Evolutionary conservation across 169 alveolate species (phyloP), one percentile per base, ranked within the genome.

Genomic region (Amoebophrya sp.): DNA sequence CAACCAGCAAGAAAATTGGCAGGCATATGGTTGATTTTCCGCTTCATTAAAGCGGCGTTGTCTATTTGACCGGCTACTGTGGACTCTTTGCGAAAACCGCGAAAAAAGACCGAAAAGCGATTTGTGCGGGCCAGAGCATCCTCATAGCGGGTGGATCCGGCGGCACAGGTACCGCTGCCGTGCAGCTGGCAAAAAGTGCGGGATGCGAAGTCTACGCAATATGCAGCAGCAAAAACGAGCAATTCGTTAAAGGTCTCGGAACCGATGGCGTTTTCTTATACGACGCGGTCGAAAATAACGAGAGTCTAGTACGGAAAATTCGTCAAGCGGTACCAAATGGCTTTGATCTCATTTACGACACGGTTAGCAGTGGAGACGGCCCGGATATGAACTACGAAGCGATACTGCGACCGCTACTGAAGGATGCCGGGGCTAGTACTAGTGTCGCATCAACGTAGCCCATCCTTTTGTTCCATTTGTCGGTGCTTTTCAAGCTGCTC

Each of bases 121-220:
- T 12, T 47, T 18, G 65, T 6, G 18, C 65, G 6, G 65, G 29
- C 65, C 18, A 89, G 41, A 89, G 40, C 0, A 33, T 89, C 90
- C 47, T 89, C 53, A 89, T 89, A 0, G 6, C 39, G 36, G 90
- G 90, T 33, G 90, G 54, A 0, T 34, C 53, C 47, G 90, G 90
- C 41, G 90, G 90, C 0, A 89, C 90, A 10, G 90, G 90, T 29
- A 24, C 90, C 6, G 40, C 53, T 33, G 90, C 90, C 47, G 90
- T 89, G n/a, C 90, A 89, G 40, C 36, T 89, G 33, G 90, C 41
- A 36, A 89, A 89, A 40, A 24, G 54, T 29, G 33, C 18, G n/a
- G 90, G 90, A 34, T 41, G 54, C n/a, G 40, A 26, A 33, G 90
- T 89, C 24, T 89, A 89, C 40, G 90, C 90, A 24, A 47, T 89